Evolutionary conservation across 106 monocot genomes (phyloP).

Genomic region (Narthecium ossifragum): DNA sequence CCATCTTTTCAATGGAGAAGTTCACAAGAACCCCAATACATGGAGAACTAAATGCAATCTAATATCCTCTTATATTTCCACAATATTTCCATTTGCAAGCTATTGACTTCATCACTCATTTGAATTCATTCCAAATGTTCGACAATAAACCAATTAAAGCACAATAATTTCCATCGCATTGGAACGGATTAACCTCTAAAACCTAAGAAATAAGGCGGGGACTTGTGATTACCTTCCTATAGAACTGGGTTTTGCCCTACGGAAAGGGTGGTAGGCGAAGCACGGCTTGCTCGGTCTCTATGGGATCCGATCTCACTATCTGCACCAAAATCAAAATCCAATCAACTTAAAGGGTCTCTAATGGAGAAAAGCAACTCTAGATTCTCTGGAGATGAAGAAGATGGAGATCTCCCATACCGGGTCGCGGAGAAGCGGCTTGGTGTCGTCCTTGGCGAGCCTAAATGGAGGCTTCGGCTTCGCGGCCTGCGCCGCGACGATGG

Average conservation of each 20-base stretch:
- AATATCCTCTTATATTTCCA: too few relatives aligned
- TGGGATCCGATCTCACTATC: conserved; percentile 79
- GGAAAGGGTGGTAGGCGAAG: conserved; percentile 67
- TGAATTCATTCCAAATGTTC: too few relatives aligned
- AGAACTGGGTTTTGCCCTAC: not conserved
- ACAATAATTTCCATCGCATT: too few relatives aligned
- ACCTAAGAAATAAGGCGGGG: too few relatives aligned
- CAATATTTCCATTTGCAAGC: too few relatives aligned
- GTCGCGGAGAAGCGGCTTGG: conserved; percentile 81
- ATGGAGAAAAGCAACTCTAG: not conserved
- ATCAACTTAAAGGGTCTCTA: not conserved
- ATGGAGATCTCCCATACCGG: conserved; percentile 43
- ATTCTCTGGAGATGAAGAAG: not conserved
- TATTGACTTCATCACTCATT: too few relatives aligned
- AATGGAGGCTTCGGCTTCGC: conserved; percentile 51
- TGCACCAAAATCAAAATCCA: conserved; percentile 8
- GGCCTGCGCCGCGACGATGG: not conserved
- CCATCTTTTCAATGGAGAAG: too few relatives aligned
- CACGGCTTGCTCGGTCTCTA: conserved; percentile 84
- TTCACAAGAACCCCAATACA: too few relatives aligned
- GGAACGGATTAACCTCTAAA: too few relatives aligned
- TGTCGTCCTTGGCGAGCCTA: conserved; percentile 65
- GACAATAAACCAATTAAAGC: too few relatives aligned
- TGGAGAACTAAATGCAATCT: too few relatives aligned
- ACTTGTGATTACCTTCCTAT: too few relatives aligned